Percentiles rank a stretch among this genome's conserved stretches.
phyloP scores from a whole-genome alignment of 345 rosid species.

The Camelina neglecta region DNA sequence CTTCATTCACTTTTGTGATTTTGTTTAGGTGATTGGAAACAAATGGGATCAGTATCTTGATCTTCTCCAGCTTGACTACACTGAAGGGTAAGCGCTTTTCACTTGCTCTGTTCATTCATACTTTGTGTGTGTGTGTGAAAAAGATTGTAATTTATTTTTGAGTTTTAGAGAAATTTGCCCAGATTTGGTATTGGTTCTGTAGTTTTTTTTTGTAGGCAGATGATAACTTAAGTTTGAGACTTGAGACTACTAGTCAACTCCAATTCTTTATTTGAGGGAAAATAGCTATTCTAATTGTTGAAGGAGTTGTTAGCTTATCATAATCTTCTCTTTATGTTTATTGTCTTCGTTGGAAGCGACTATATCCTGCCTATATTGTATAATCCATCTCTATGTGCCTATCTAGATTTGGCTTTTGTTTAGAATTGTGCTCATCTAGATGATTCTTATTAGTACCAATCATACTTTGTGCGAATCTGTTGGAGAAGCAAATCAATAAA shows the following conservation, averaged over 20 bases:
- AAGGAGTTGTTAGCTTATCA: background rate
- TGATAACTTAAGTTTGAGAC: background rate
- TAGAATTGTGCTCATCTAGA: background rate
- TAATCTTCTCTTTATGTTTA: background rate
- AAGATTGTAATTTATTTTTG: background rate
- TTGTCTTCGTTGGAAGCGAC: slow-evolving; percentile 3
- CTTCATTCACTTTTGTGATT: slow-evolving; percentile 10
- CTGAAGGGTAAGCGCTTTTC: slow-evolving; percentile 45
- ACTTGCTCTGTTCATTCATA: slow-evolving; percentile 13
- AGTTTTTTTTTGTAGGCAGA: background rate
- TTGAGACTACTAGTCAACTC: background rate
- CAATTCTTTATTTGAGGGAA: background rate
- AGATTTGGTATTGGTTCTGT: background rate
- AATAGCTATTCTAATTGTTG: background rate
- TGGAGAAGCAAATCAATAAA: slow-evolving; percentile 3
- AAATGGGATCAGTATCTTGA: slow-evolving; percentile 50
- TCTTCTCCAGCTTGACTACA: slow-evolving; percentile 48
- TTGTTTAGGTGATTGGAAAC: slow-evolving; percentile 45
- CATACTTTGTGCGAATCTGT: background rate
- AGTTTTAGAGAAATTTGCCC: background rate
- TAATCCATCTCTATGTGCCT: background rate
- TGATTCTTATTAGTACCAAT: background rate
- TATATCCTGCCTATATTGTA: background rate
- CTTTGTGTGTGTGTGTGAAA: background rate
- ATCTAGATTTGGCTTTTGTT: slow-evolving; percentile 6